phyloP scores from a whole-genome alignment of 805 yeast species.

The Candida silvicultrix region DNA sequence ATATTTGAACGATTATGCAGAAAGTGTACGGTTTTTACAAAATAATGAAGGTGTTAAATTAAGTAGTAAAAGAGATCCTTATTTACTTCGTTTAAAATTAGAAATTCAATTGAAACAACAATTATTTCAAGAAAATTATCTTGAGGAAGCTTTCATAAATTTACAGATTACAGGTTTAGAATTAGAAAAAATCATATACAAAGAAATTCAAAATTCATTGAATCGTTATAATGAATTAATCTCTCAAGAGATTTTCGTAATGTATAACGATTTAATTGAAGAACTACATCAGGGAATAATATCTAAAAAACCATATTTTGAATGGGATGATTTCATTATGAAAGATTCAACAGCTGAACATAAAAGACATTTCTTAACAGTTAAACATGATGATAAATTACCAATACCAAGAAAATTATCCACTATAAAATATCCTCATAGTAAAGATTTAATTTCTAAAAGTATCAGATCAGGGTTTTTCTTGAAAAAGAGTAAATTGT shows the following conservation, averaged over 20 bases:
- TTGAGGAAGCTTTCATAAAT: conserved; percentile 84
- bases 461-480: conserved; percentile 71
- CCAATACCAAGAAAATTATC: conserved; percentile 49
- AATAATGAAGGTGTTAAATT: conserved; percentile 25
- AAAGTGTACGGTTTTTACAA: conserved; percentile 52
- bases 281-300: conserved; percentile 64
- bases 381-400: conserved; percentile 37
- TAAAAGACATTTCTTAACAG: conserved; percentile 40
- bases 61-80: conserved; percentile 68
- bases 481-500: conserved; percentile 82
- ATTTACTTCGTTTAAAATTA: conserved; percentile 57
- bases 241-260: conserved; percentile 66
- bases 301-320: conserved; percentile 67
- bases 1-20: conserved; percentile 45
- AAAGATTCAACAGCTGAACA: conserved; percentile 38
- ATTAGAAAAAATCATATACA: conserved; percentile 77
- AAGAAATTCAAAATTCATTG: conserved; percentile 78
- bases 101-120: conserved; percentile 76
- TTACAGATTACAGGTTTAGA: conserved; percentile 83
- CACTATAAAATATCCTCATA: conserved; percentile 62
- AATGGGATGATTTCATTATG: conserved; percentile 80
- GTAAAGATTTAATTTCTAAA: conserved; percentile 57
- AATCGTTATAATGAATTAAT: conserved; percentile 64
- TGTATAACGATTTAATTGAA: conserved; percentile 58
- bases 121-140: conserved; percentile 73